Evolutionary conservation across 768 basidiomycete species (phyloP).

Genomic region (Chalciporus piperatus): DNA sequence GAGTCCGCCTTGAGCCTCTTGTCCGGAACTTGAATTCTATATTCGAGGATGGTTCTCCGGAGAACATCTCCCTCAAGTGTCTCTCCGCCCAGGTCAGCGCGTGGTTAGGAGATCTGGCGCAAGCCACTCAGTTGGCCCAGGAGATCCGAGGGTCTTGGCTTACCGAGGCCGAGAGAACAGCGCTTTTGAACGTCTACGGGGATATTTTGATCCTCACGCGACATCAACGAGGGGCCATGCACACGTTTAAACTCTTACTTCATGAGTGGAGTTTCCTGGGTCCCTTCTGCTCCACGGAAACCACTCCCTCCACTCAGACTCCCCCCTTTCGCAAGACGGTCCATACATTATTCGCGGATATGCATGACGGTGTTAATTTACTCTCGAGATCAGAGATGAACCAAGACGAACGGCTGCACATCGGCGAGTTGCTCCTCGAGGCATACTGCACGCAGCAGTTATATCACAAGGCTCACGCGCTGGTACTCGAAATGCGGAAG

Average conservation of each 20-base stretch:
- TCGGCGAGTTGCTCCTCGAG: constrained; percentile 43
- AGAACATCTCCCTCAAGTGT: constrained; percentile 24
- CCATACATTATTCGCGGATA: constrained; percentile 26
- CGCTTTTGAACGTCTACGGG: constrained; percentile 34
- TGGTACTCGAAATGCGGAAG: constrained; percentile 40
- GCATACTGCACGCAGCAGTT: constrained; percentile 33
- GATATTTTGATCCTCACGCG: constrained; percentile 37
- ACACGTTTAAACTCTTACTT: constrained; percentile 40
- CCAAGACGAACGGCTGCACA: constrained; percentile 23
- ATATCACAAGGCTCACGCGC: constrained; percentile 37
- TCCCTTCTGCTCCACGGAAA: constrained; percentile 14
- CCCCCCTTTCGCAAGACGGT: constrained; percentile 30
- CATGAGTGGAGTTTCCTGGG: constrained; percentile 37
- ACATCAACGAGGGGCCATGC: constrained; percentile 29
- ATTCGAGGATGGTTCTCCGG: constrained; percentile 17
- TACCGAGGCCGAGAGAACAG: constrained; percentile 17
- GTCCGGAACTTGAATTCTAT: constrained; percentile 29
- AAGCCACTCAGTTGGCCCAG: constrained; percentile 31
- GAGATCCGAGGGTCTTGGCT: constrained; percentile 22
- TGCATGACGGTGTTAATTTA: constrained; percentile 33
- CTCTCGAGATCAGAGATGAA: constrained; percentile 23
- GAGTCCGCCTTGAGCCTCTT: constrained; percentile 34
- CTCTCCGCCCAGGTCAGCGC: constrained; percentile 34
- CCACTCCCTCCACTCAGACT: constrained; percentile 6
- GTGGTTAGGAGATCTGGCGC: constrained; percentile 35